Evolutionary conservation across 2,329 filamentous ascomycete genomes (phyloP).

Genomic region (Phialophora tarda): DNA sequence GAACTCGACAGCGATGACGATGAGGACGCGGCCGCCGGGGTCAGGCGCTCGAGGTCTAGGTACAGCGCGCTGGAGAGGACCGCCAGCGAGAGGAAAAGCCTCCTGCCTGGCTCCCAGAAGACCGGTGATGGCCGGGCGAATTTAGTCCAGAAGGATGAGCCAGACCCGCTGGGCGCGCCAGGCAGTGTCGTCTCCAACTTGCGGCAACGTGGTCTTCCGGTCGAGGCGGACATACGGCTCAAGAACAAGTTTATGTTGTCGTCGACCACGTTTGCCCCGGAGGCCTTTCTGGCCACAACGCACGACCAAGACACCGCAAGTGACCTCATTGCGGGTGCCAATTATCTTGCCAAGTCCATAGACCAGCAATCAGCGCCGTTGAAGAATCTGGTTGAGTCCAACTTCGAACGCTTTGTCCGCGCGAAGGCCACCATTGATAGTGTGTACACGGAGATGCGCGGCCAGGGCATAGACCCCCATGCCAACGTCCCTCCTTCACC

Average conservation of each 20-base stretch:
- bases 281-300: conserved; percentile 88
- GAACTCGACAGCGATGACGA: conserved; percentile 77
- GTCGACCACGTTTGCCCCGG: conserved; percentile 90
- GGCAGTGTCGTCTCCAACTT: conserved; percentile 85
- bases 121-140: conserved; percentile 73
- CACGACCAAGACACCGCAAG: conserved; percentile 86
- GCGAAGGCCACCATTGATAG: conserved; percentile 98
- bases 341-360: conserved; percentile 86
- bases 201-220: conserved; percentile 73
- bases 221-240: conserved; percentile 81
- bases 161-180: conserved; percentile 85
- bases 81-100: conserved; percentile 70
- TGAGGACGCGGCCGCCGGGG: conserved; percentile 37
- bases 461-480: conserved; percentile 65
- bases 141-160: conserved; percentile 86
- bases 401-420: conserved; percentile 97
- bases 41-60: conserved; percentile 71
- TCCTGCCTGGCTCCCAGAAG: conserved; percentile 70
- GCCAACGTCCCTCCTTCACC: conserved; percentile 44
- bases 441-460: conserved; percentile 94
- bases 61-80: conserved; percentile 84
- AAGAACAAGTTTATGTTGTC: conserved; percentile 93
- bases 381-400: conserved; percentile 94
- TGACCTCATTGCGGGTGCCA: conserved; percentile 77
- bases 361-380: conserved; percentile 97